Base-by-base conservation (phyloP, 2,329 filamentous ascomycete genomes). In the Acrocalymma vagum region DNA sequence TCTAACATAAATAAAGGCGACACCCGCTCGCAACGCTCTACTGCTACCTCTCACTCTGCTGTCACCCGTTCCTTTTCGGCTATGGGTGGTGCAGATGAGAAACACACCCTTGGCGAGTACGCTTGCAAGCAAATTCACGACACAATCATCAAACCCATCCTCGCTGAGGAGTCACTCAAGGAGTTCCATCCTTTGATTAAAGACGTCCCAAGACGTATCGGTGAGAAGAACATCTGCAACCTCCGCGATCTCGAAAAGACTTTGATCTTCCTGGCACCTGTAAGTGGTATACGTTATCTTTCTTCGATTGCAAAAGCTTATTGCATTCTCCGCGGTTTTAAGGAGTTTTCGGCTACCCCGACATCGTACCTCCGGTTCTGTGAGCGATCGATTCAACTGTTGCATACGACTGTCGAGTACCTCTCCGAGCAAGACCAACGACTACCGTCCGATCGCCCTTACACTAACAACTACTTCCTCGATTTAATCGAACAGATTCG, bases 401-500 rank as follows among this genome's bases (percentile, higher is more conserved):
- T 96, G 68, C 88, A 95, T 78, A 86, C 90, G 52, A 94, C 90
- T 45, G 89, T 95, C 71, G 86, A 90, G 72, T 86, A 87, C 72
- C 80, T 96, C 53, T 86, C 83, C 78, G 90, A 95, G 68, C 85
- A 85, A 68, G 92, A 97, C 71, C 89, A 93, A 75, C 86, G 86
- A 55, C 84, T 90, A 69, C 87, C 89, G 45, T 78, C 83, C 72
- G 93, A 97, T 72, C 86, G 88, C 62, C 90, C 91, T 55, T 97
- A 96, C 78, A 94, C 87, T 80, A 90, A 88, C 81, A 90, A 90
- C 67, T 97, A 97, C 75, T 96, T 96, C 70, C 87, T 96, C 75
- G 93, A 97, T 76, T 85, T 97, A 48, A 86, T 95, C 70, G 90
- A 95, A 70, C 92, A 96, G 82, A 91, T 96, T 60, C 84, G 86